These are phyloP conservation scores for Monarda citriodora DNA, from an alignment of 305 asterid genomes.

Conservation along the genomic window DNA sequence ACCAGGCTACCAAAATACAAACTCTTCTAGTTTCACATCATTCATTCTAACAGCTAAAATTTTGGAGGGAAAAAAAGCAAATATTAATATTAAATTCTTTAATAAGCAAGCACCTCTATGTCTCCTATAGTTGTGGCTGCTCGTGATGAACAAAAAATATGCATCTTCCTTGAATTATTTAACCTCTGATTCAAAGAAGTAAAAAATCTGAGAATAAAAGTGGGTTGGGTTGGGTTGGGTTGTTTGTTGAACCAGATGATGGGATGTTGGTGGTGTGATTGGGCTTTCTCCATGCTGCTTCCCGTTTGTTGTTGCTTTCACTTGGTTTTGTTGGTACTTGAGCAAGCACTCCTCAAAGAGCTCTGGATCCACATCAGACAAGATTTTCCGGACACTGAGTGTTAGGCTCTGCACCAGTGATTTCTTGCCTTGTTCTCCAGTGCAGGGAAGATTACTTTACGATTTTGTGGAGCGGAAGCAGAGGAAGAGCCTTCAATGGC, in stretches of 20 bases:
- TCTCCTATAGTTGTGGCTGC: no score
- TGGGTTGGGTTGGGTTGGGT: no score
- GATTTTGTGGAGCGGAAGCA: slow-evolving; percentile 77
- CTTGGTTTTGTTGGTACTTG: slow-evolving; percentile 69
- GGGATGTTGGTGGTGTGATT: no score
- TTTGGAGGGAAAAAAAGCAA: no score
- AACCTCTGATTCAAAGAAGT: no score
- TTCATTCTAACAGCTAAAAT: background rate
- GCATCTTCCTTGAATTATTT: no score
- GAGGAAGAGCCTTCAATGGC: slow-evolving; percentile 72
- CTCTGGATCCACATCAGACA: slow-evolving; percentile 68
- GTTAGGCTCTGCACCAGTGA: slow-evolving; percentile 86
- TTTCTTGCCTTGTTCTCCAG: slow-evolving; percentile 68
- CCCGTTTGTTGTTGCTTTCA: slow-evolving; percentile 56
- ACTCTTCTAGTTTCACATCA: background rate
- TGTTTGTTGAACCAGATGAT: slow-evolving; percentile 34
- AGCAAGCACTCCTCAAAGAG: slow-evolving; percentile 73
- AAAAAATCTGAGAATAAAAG: background rate
- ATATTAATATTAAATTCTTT: no score
- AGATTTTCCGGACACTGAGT: slow-evolving; percentile 73
- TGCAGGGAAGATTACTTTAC: slow-evolving; percentile 64
- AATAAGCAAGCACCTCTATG: no score
- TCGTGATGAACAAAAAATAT: no score
- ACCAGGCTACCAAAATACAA: background rate
- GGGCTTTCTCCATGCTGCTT: slow-evolving; percentile 60